phyloP scores from a whole-genome alignment of 2,329 filamentous ascomycete genomes.

The Byssothecium circinans region DNA sequence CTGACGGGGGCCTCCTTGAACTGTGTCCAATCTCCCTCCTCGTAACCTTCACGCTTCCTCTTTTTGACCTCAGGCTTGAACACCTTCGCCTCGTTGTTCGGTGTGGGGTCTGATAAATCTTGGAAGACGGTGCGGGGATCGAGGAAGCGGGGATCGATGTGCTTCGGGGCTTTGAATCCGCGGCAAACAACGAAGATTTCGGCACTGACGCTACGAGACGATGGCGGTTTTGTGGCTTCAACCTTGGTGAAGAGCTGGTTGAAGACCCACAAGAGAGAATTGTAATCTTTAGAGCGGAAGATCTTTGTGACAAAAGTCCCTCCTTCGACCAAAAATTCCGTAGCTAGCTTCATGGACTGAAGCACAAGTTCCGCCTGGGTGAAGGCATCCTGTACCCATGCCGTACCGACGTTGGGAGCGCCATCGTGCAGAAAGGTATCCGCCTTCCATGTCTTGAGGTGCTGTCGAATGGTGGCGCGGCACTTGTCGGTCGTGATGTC shows the following conservation, averaged over 20 bases:
- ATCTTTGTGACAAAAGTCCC: slow-evolving; percentile 96
- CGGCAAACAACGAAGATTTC: slow-evolving; percentile 98
- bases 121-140: slow-evolving; percentile 90
- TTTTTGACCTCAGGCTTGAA: slow-evolving; percentile 98
- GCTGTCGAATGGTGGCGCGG: slow-evolving; percentile 81
- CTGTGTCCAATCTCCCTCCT: slow-evolving; percentile 91
- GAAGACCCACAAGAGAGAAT: slow-evolving; percentile 93
- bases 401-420: slow-evolving; percentile 95
- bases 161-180: slow-evolving; percentile 93
- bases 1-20: slow-evolving; percentile 87
- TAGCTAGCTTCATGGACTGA: slow-evolving; percentile 88
- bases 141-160: slow-evolving; percentile 87
- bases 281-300: slow-evolving; percentile 96
- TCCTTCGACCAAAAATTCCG: slow-evolving; percentile 76
- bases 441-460: slow-evolving; percentile 94
- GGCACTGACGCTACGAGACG: slow-evolving; percentile 91
- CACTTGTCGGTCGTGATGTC: slow-evolving; percentile 98
- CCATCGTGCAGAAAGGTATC: slow-evolving; percentile 96
- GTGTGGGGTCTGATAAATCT: slow-evolving; percentile 79
- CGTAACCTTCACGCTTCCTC: slow-evolving; percentile 95
- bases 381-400: slow-evolving; percentile 98
- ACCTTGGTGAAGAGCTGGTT: slow-evolving; percentile 95
- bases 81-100: slow-evolving; percentile 96
- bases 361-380: slow-evolving; percentile 92
- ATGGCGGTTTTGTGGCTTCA: slow-evolving; percentile 95